Conservation (phyloP, 805 yeast species). For the Barnettozyma wickerhamii region DNA sequence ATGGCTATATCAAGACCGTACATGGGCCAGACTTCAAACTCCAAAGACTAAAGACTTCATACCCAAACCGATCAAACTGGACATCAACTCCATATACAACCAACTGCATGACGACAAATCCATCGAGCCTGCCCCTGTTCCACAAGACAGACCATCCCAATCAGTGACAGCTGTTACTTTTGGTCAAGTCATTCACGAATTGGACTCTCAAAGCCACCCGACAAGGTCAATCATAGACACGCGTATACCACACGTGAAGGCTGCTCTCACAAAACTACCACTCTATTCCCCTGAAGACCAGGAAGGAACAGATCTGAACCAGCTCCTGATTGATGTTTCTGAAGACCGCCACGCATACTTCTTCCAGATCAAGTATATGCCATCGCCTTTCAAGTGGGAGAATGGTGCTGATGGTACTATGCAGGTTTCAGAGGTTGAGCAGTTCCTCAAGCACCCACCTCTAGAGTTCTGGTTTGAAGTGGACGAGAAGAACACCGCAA, state of each 20-base stretch:
- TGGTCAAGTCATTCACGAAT: constrained; percentile 21
- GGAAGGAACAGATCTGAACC: too few species aligned
- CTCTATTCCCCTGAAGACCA: constrained; percentile 9
- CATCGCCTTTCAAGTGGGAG: constrained; percentile 34
- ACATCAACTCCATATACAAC: constrained; percentile 1
- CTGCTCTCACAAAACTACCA: constrained; percentile 14
- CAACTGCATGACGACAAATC: background rate
- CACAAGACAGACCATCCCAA: constrained; percentile 4
- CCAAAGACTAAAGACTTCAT: constrained; percentile 11
- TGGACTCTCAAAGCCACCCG: background rate
- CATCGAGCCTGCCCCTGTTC: background rate
- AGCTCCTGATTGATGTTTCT: constrained; percentile 12
- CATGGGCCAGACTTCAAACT: constrained; percentile 20
- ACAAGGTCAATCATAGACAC: constrained; percentile 16
- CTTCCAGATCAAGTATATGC: constrained; percentile 43
- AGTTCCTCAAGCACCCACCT: constrained; percentile 41
- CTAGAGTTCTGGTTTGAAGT: constrained; percentile 53
- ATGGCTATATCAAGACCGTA: constrained; percentile 22
- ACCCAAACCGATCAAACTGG: constrained; percentile 6
- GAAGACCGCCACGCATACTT: constrained; percentile 30
- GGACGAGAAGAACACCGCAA: constrained; percentile 32
- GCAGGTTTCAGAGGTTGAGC: constrained; percentile 6
- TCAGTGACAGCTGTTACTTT: constrained; percentile 21
- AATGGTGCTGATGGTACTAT: background rate
- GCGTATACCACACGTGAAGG: constrained; percentile 20